Base-by-base conservation (phyloP, 1,284 basidiomycete genomes). In the Coriolopsis trogii region DNA sequence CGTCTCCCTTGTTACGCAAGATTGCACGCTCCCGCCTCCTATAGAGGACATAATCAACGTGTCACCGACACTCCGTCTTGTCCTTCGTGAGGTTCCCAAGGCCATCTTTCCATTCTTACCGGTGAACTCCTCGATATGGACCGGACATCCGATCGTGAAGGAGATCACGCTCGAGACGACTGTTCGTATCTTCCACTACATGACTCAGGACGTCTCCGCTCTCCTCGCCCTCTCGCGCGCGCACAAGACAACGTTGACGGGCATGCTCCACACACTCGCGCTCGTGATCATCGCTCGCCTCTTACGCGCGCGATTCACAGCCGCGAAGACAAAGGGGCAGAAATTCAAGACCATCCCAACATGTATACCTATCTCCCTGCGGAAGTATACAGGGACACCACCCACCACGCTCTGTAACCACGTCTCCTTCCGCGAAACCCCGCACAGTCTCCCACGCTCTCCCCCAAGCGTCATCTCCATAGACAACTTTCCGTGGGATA, bases 291-390 rank as follows among this genome's bases (percentile, higher is more conserved):
- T 74, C 6, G 66, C 72, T 5, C 53, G 54, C 6, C 47, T 70
- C 67, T 5, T 66, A 66, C 4, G 50, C 51, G 13, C 49, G n/a
- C n/a, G n/a, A n/a, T n/a, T n/a, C 66, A 18, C 33, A 29, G 24
- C 13, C 34, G 18, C 13, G 24, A 34, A 16, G 28, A n/a, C n/a
- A n/a, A n/a, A n/a, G n/a, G 39, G 6, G 16, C 51, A 36, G 41
- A 65, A 62, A n/a, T n/a, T n/a, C 52, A 62, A 60, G 39, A 61
- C 59, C 10, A 63, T 70, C 51, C 59, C 57, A 4, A 61, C 61
- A 2, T 44, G 5, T 28, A 62, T 73, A 20, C 66, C 75, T 7
- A 56, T 73, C 21, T 74, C 33, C 16, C 33, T 76, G 9, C 70
- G 75, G 2, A 60, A 50, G 4, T 51, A 63, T 26, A 59, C 70